Evolutionary conservation across 148 eudicot species (phyloP), one percentile per base, ranked within the genome.

Genomic region (Cornus kousa): DNA sequence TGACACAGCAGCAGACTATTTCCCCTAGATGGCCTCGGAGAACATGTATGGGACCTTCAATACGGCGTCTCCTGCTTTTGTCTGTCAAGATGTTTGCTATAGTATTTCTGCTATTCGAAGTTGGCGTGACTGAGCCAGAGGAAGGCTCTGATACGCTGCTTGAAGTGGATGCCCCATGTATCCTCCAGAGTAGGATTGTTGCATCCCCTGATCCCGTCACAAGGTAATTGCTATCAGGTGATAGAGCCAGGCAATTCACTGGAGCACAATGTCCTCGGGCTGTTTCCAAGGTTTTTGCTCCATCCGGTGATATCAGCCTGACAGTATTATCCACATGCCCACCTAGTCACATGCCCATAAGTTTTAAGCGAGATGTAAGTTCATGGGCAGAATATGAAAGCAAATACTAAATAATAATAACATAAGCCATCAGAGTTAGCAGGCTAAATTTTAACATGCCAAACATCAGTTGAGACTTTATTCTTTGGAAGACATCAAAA

Each of bases 251-350:
- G 81, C 98, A 97, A 66, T 98, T 94, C 68, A 97, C 98, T n/a
- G 98, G 99, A 77, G 97, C 99, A 85, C 86, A 94, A 80, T 97
- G 99, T 37, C 94, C 95, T 70, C 86, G 83, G 74, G 99, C 99
- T 83, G 88, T 87, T 86, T 97, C 99, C 50, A 97, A 88, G 67
- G 99, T 91, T 83, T 85, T 97, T 77, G 94, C 99, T 64, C 92
- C 89, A 79, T 97, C 98, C 37, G 94, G 78, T 81, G 99, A 91
- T 88, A 97, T 82, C 55, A 97, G 83, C 80, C 90, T 87, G 76
- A 97, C 86, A 80, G 97, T 92, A 85, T 88, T 92, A 77, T 97
- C 99, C 81, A 87, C 91, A 89, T 97, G 99, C 60, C 99, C 99
- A 74, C 99, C 99, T 97, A 83, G 82, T 73, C 48, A 79, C 1